Evolutionary conservation across 1,284 basidiomycete species (phyloP).

Genomic region (Tilletia indica): DNA sequence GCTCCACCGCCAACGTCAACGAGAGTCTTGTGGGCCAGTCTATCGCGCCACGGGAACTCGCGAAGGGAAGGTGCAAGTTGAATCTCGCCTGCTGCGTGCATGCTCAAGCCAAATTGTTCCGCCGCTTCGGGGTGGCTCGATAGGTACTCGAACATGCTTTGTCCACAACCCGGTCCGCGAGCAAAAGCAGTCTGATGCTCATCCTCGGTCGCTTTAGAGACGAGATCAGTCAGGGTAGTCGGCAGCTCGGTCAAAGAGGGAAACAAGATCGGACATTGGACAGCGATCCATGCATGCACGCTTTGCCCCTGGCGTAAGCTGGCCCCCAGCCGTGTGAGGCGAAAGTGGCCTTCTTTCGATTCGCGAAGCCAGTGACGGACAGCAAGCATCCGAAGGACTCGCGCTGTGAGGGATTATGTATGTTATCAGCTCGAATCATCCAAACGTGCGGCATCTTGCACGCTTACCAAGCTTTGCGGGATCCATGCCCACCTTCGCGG

Average conservation of each 20-base stretch:
- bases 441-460: too few relatives aligned
- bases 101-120: constrained; percentile 9
- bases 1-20: constrained; percentile 10
- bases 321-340: not conserved
- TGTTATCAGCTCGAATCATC: not conserved
- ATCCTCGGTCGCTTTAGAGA: not conserved
- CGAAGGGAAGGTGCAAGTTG: not conserved
- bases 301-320: not conserved
- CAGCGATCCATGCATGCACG: not conserved
- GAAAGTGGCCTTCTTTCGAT: not conserved
- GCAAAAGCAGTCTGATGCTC: constrained; percentile 16
- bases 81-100: constrained; percentile 10
- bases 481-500: not conserved
- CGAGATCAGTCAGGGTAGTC: not conserved
- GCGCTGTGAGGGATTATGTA: not conserved
- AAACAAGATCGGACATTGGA: not conserved
- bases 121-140: not conserved
- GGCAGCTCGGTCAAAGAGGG: not conserved
- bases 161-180: not conserved
- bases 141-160: not conserved
- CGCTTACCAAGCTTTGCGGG: not conserved
- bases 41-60: not conserved
- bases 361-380: constrained; percentile 14
- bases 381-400: not conserved
- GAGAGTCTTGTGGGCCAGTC: not conserved